phyloP scores from a whole-genome alignment of 2,329 filamentous ascomycete genomes.

The Xylariales sp. region DNA sequence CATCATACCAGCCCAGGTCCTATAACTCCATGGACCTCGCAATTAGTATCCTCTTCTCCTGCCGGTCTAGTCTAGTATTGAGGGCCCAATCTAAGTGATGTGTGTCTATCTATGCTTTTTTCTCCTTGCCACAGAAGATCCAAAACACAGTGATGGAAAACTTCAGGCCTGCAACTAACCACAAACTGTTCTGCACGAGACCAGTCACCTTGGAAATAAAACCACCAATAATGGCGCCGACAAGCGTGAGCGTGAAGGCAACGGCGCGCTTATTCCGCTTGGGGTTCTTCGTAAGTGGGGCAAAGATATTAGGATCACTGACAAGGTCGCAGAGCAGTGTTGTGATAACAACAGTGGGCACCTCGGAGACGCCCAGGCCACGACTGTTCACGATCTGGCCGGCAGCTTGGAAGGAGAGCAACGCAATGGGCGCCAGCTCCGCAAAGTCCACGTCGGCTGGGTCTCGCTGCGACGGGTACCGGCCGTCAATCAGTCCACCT shows the following conservation, averaged over 20 bases:
- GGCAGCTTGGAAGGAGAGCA: constrained; percentile 66
- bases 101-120: constrained; percentile 25
- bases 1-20: constrained; percentile 8
- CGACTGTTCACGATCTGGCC: constrained; percentile 66
- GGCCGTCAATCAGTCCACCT: constrained; percentile 46
- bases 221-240: constrained; percentile 61
- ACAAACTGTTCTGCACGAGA: constrained; percentile 58
- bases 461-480: constrained; percentile 45
- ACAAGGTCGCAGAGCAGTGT: constrained; percentile 65
- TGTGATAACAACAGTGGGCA: constrained; percentile 67
- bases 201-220: constrained; percentile 59
- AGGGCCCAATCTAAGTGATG: too few relatives aligned
- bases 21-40: constrained; percentile 2
- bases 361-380: constrained; percentile 63
- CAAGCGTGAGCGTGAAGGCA: constrained; percentile 56
- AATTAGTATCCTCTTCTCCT: background rate
- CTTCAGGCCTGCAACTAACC: constrained; percentile 60
- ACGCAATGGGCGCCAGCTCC: constrained; percentile 52
- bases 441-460: constrained; percentile 44
- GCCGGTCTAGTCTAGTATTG: background rate
- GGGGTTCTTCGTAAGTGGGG: constrained; percentile 55
- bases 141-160: constrained; percentile 52
- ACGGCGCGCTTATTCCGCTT: constrained; percentile 62
- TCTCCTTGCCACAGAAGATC: constrained; percentile 40
- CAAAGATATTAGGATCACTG: constrained; percentile 62